Percentiles rank a stretch among this genome's conserved stretches.
phyloP scores from a whole-genome alignment of 2,329 filamentous ascomycete species.

The Tolypocladium nubicola region DNA sequence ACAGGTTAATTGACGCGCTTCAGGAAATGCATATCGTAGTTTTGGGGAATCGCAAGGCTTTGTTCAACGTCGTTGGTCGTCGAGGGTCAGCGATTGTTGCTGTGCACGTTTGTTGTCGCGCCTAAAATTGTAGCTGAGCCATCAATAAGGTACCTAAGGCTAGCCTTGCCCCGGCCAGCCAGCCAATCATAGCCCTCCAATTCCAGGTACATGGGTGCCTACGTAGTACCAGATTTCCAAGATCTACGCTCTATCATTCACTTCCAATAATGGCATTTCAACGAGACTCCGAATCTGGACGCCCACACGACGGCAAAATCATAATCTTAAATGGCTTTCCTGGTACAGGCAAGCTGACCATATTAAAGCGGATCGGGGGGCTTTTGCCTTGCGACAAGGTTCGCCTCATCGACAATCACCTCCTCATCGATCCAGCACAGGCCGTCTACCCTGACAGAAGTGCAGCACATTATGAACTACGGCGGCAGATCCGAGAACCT shows the following conservation, averaged over 20 bases:
- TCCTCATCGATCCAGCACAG: too few relatives aligned
- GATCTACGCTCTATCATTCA: too few relatives aligned
- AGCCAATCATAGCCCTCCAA: conserved; percentile 27
- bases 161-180: conserved; percentile 18
- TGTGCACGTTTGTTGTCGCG: conserved; percentile 2
- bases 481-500: too few relatives aligned
- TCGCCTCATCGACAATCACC: too few relatives aligned
- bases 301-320: not conserved
- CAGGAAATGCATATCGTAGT: not conserved
- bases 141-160: not conserved
- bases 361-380: not conserved
- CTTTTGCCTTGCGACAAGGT: too few relatives aligned
- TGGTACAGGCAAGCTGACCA: not conserved
- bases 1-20: not conserved
- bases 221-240: not conserved
- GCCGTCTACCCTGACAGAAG: too few relatives aligned
- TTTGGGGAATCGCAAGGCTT: not conserved
- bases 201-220: conserved; percentile 12
- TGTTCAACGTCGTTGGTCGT: not conserved
- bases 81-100: not conserved
- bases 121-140: conserved; percentile 2
- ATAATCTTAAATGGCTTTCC: not conserved
- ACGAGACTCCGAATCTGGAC: conserved; percentile 23
- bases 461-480: too few relatives aligned
- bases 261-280: not conserved